Percentiles rank a stretch among this genome's conserved stretches.
These are phyloP conservation scores for Rhodosorus marinus DNA, from an alignment of 23 red algal genomes.

Conservation along the genomic window DNA sequence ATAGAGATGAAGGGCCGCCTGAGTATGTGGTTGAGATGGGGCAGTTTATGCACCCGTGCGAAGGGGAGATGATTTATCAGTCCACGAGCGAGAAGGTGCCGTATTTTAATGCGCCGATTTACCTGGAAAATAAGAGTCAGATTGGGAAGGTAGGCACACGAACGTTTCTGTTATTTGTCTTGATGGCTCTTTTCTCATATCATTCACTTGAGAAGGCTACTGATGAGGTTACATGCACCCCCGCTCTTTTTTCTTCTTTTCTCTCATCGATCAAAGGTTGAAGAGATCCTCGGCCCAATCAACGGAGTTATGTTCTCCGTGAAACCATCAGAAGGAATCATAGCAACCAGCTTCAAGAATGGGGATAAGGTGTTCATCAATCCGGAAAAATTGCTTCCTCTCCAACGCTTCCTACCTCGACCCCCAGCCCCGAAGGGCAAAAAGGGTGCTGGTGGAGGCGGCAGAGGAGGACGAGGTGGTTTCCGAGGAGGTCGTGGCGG, in stretches of 20 bases:
- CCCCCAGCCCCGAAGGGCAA: constrained; percentile 1
- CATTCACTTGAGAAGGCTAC: no score
- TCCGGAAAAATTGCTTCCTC: constrained; percentile 62
- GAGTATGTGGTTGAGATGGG: constrained; percentile 33
- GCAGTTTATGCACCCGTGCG: constrained; percentile 57
- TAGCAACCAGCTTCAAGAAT: constrained; percentile 63
- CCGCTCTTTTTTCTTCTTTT: no score
- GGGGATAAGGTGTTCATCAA: constrained; percentile 76
- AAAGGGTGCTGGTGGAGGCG: constrained; percentile 1
- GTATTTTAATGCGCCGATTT: constrained; percentile 84
- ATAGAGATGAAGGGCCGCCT: constrained; percentile 52
- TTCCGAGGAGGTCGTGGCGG: not conserved
- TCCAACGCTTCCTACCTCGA: constrained; percentile 33
- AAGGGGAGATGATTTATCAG: constrained; percentile 79
- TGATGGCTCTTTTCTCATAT: no score
- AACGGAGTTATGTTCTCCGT: constrained; percentile 64
- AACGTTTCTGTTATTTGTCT: no score
- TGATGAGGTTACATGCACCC: no score
- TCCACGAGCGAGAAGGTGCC: constrained; percentile 51
- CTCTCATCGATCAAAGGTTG: no score
- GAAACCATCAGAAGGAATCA: constrained; percentile 55
- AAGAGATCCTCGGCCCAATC: constrained; percentile 89
- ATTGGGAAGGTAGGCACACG: no score
- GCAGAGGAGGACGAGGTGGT: not conserved
- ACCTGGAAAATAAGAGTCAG: constrained; percentile 80